These are phyloP conservation scores for Penicillium psychrofluorescens DNA, from an alignment of 495 filamentous ascomycete species.

Conservation along the genomic window DNA sequence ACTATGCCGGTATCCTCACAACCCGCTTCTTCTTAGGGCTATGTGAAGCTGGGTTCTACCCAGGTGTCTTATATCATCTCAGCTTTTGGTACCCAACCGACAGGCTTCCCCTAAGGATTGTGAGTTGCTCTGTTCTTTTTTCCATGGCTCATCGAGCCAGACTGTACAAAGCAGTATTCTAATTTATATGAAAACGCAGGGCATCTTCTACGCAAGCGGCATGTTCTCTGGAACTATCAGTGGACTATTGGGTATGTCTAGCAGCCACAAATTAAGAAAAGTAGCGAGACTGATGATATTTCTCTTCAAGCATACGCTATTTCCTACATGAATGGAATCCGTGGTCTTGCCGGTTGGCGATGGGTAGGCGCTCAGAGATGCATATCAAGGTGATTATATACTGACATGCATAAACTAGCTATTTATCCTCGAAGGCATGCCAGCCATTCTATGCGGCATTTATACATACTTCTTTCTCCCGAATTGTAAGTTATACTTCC, in stretches of 20 bases:
- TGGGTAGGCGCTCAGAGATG: constrained; percentile 10
- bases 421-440: constrained; percentile 28
- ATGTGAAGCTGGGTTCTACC: constrained; percentile 32
- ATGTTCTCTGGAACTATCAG: constrained; percentile 9
- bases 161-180: constrained; percentile 11
- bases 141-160: constrained; percentile 1
- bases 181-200: too few species aligned
- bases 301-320: constrained; percentile 21
- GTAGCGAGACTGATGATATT: too few species aligned
- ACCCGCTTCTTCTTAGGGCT: constrained; percentile 29
- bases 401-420: constrained; percentile 11
- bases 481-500: constrained; percentile 14
- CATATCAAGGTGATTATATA: not conserved
- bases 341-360: constrained; percentile 26
- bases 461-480: constrained; percentile 27
- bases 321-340: constrained; percentile 21
- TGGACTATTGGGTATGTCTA: constrained; percentile 24
- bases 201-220: too few species aligned
- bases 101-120: constrained; percentile 20
- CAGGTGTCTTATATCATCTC: constrained; percentile 27
- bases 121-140: constrained; percentile 5
- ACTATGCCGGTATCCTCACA: constrained; percentile 20
- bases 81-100: constrained; percentile 32
- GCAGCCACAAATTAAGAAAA: not conserved
- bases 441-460: constrained; percentile 26